Base-by-base conservation (phyloP, 2,329 filamentous ascomycete genomes). In the Boeremia exigua region DNA sequence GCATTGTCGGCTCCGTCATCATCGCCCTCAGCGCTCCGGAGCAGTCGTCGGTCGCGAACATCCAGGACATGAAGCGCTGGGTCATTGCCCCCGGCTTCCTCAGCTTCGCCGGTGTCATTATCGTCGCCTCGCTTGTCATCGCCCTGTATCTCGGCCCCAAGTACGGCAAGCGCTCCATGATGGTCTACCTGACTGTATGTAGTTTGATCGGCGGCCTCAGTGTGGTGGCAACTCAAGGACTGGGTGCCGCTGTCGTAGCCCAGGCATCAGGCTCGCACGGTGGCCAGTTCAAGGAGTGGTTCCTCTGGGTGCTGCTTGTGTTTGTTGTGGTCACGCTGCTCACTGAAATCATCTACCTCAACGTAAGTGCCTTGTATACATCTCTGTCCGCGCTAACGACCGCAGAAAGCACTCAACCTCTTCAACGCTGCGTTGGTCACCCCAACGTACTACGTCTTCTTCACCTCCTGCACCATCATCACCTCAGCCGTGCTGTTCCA, bases 381-480 rank as follows among this genome's bases (percentile, higher is more conserved):
- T 4, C 4, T 1, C 1, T 7, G 4, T 4, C 19, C n/a, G 1
- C 23, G 56, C 76, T 82, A 54, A 81, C 62, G 4, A 44, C n/a
- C 38, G 23, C 77, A 98, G 93, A 99, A 99, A 97, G 95, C 95
- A 6, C 83, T 98, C 53, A 98, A 99, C 71, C 78, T 99, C 45
- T 98, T 94, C 82, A 98, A 99, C 70, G 95, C 95, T 33, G 94
- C 95, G 7, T 84, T 99, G 62, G 95, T 99, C 56, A 99, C 95
- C 0, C 95, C 95, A 0, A 99, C 95, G 2, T 99, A 99, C 79
- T 99, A 99, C 75, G 95, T 99, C 63, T 94, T 96, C 80, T 99
- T 99, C 75, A 99, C 95, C 34, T 96, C 89, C 66, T 90, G 92
- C 5, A 98, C 95, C 17, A 97, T 99, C 63, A 86, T 98, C 65